A percentile compares a stretch with the other conserved stretches of the same genome.
phyloP scores from a whole-genome alignment of 495 filamentous ascomycete species.

The Friedmanniomyces endolithicus region DNA sequence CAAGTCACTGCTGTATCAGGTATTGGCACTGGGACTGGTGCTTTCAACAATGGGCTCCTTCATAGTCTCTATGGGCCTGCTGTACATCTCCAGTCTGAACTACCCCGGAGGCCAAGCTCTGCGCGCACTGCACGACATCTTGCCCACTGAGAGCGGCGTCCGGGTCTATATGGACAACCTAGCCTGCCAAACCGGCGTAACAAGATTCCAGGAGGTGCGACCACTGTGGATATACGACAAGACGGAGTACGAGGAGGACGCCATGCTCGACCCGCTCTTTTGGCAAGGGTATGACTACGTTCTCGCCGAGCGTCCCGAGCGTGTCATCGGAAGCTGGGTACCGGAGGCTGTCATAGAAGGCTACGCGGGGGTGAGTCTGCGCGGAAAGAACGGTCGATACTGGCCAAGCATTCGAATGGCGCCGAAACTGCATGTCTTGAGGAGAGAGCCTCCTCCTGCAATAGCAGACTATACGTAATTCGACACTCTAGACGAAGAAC shows the following conservation, averaged over 20 bases:
- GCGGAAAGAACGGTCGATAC: conserved; percentile 21
- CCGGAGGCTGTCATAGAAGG: conserved; percentile 54
- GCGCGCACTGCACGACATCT: conserved; percentile 20
- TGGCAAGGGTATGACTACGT: conserved; percentile 77
- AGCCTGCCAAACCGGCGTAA: conserved; percentile 87
- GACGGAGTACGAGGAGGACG: conserved; percentile 44
- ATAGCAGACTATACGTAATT: conserved; percentile 15
- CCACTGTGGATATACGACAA: conserved; percentile 49
- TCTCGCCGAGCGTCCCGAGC: conserved; percentile 53
- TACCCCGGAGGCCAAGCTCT: conserved; percentile 32
- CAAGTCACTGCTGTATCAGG: conserved; percentile 45
- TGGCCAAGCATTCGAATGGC: conserved; percentile 47
- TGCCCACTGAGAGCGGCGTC: conserved; percentile 8
- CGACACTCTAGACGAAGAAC: conserved; percentile 6
- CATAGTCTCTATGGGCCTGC: conserved; percentile 46
- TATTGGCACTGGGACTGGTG: conserved; percentile 44
- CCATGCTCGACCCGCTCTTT: conserved; percentile 50
- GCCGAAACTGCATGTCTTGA: conserved; percentile 33
- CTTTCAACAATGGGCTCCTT: conserved; percentile 49
- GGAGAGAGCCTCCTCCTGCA: conserved; percentile 4
- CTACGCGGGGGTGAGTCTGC: conserved; percentile 57
- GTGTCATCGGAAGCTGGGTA: conserved; percentile 57
- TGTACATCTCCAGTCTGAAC: conserved; percentile 41
- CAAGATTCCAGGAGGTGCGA: conserved; percentile 58
- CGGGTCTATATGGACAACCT: conserved; percentile 70